Evolutionary conservation across 2,329 filamentous ascomycete species (phyloP).

Genomic region (Diaporthe eres): DNA sequence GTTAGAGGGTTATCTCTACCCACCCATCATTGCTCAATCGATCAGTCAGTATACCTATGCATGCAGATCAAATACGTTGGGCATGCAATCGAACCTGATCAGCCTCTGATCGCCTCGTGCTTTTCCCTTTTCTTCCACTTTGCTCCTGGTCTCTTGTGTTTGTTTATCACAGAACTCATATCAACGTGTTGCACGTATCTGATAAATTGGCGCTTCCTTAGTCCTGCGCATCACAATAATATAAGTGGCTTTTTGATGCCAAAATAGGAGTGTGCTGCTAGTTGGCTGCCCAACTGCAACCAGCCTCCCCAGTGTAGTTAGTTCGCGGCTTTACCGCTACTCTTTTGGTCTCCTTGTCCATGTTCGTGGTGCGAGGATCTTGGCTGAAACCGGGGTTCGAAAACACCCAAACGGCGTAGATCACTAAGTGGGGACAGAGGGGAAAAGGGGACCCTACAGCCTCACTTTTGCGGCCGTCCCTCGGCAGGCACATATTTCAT

Average conservation of each 20-base stretch:
- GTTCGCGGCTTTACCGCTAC: background rate
- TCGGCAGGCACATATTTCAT: background rate
- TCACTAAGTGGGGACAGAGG: background rate
- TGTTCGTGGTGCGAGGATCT: constrained; percentile 17
- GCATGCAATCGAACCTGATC: background rate
- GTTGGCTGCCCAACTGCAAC: constrained; percentile 12
- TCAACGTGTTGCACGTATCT: background rate
- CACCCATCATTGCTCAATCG: too few relatives aligned
- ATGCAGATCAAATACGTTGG: background rate
- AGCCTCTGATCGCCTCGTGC: background rate
- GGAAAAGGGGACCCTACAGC: background rate
- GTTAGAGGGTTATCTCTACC: background rate
- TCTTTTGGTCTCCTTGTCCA: constrained; percentile 1
- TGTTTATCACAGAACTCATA: background rate
- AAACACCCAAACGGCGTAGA: background rate
- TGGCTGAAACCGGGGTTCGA: constrained; percentile 5
- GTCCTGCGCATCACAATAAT: constrained; percentile 14
- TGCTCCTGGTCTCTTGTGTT: background rate
- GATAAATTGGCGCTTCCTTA: background rate
- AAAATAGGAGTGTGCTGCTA: background rate
- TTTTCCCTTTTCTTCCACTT: background rate
- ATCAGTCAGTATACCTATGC: background rate
- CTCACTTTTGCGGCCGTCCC: background rate
- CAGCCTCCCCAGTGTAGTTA: constrained; percentile 7
- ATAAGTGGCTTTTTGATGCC: background rate